Base-by-base conservation (phyloP, 352 stramenopile species). In the Globisporangium viniferum region DNA sequence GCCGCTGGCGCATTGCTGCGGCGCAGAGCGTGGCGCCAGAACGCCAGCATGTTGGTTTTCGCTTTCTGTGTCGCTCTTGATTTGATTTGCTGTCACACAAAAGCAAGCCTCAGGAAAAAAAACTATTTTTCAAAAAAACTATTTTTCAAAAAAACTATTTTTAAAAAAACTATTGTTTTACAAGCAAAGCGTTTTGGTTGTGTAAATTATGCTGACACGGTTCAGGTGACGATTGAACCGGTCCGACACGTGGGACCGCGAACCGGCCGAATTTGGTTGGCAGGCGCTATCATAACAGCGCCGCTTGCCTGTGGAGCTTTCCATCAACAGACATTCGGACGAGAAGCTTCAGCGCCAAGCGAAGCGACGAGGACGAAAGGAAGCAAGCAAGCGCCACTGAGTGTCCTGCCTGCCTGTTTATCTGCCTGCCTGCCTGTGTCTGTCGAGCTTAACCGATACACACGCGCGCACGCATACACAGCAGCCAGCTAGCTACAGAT, bases 251-350 rank as follows among this genome's bases (percentile, higher is more conserved):
- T 14, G 29, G 48, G 36, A 53, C 24, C 12, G 41, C 10, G 44
- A 67, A 36, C 62, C 36, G 62, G 15, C 29, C n/a, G 24, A 54
- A 67, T 67, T 58, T 60, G 48, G 62, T 67, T 58, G 20, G 44
- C 33, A 22, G 56, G 56, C 56, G 56, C 56, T 48, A 46, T 22
- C 55, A 60, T 46, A 60, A 35, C 36, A 60, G 39, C n/a, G 22
- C 8, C 9, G 48, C 55, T 12, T n/a, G 55, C 55, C 1, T 44
- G 27, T 44, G 54, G 3, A 60, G 29, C 29, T 10, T 20, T 61
- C 55, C 55, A 31, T 61, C 56, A 61, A 61, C 20, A 61, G 56
- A 36, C 56, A 61, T 48, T 60, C 31, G 44, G 31, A 60, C 62
- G 62, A 67, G 62, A 48, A 67, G 51, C 51, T 39, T 39, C n/a